A percentile compares a stretch with the other conserved stretches of the same genome.
Conservation (phyloP, 2,329 filamentous ascomycete genomes). For the Ophiocordyceps unilateralis region DNA sequence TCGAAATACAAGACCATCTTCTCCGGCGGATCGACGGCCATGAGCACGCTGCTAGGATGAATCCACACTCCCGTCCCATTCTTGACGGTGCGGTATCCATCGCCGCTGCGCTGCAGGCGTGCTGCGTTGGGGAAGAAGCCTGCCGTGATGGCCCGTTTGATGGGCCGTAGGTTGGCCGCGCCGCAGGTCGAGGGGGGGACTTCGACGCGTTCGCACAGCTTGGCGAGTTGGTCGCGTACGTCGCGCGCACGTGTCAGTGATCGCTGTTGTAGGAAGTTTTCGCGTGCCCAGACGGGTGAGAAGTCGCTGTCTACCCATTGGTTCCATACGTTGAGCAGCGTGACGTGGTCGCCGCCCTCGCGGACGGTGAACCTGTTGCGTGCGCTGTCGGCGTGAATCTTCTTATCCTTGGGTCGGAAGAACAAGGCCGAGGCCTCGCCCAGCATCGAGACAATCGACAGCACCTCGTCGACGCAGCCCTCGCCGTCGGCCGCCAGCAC, state of each 20-base stretch:
- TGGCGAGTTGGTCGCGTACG: conserved; percentile 79
- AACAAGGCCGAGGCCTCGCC: conserved; percentile 78
- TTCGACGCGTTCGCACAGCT: conserved; percentile 86
- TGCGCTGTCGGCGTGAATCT: conserved; percentile 85
- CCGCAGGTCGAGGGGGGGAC: conserved; percentile 56
- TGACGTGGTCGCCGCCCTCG: conserved; percentile 79
- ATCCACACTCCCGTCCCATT: conserved; percentile 76
- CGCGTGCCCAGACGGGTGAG: conserved; percentile 68
- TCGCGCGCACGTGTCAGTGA: conserved; percentile 79
- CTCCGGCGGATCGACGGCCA: conserved; percentile 55
- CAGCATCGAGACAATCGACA: conserved; percentile 90
- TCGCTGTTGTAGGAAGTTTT: conserved; percentile 88
- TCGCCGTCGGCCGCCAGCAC: conserved; percentile 79
- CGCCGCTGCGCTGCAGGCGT: conserved; percentile 63
- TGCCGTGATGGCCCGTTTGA: conserved; percentile 74
- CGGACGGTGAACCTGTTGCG: conserved; percentile 76
- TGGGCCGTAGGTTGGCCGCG: conserved; percentile 50
- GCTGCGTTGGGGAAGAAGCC: conserved; percentile 94
- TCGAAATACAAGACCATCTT: conserved; percentile 83
- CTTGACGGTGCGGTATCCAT: conserved; percentile 83
- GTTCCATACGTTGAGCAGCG: conserved; percentile 83
- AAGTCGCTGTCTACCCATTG: conserved; percentile 92
- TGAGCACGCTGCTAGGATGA: conserved; percentile 75
- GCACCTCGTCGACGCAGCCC: conserved; percentile 82
- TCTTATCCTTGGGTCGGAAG: conserved; percentile 93